Base-by-base conservation (phyloP, 2,329 filamentous ascomycete species). In the Aspergillus pseudoterreus region DNA sequence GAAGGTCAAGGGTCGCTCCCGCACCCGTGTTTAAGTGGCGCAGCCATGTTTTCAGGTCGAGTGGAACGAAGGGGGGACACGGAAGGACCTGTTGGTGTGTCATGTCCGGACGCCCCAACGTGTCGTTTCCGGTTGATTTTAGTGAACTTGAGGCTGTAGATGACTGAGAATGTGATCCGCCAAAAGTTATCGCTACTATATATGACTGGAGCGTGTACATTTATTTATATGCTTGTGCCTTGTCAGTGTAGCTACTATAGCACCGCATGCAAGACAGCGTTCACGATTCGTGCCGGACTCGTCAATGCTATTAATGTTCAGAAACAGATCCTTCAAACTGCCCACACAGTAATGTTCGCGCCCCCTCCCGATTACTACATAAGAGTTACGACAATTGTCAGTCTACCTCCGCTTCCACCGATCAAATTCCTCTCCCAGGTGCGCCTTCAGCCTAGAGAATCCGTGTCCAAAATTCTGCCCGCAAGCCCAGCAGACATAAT, bases 401-500 rank as follows among this genome's bases (percentile, higher is more conserved):
- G 17, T 3, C 75, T 63, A 90, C 63, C 85, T 75, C 60, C 63
- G 79, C 71, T 81, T 90, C 91, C 91, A 96, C 52, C 73, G 75
- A 60, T 86, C 80, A 67, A 90, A 91, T 72, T 96, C 91, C 22
- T 78, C 74, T 14, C 80, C 79, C 43, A 96, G 72, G 75, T 99
- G 92, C 53, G 75, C 77, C 70, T 94, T 94, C 48, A 96, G 68
- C 67, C 77, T 78, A 57, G 81, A 76, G 69, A 96, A 95, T 65
- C 79, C 81, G 58, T 88, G 89, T 17, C 80, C 82, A 71, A 94
- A 96, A 47, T 83, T 81, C 68, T 70, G 72, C 1, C 84, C 83
- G 73, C 94, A 97, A 47, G 89, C 80, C 92, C 94, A 97, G 69
- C 94, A 97, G 56, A 74, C 72, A 69, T 96, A 78, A 53, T 90